These are phyloP conservation scores for Plantago coronopus DNA, from an alignment of 305 asterid species.

Conservation along the genomic window DNA sequence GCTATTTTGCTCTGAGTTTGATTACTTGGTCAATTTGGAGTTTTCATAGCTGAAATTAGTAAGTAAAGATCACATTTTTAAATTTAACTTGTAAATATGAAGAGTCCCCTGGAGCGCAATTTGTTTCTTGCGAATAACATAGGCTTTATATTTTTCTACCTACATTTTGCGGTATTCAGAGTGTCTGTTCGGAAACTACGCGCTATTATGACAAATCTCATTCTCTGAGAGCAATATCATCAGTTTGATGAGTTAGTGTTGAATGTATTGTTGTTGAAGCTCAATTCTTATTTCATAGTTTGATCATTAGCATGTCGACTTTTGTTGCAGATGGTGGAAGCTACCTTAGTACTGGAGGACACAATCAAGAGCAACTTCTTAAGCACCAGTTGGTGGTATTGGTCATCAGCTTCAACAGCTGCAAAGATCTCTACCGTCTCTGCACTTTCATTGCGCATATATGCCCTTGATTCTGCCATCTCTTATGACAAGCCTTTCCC, in stretches of 20 bases:
- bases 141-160: not conserved
- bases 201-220: not conserved
- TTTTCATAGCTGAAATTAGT: not conserved
- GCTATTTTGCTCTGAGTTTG: not conserved
- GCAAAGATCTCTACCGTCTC: constrained; percentile 71
- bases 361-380: constrained; percentile 61
- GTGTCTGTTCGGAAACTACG: not conserved
- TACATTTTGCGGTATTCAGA: not conserved
- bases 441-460: constrained; percentile 77
- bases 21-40: not conserved
- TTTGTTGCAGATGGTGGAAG: constrained; percentile 81
- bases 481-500: constrained; percentile 56
- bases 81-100: too few species aligned
- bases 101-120: not conserved
- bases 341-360: constrained; percentile 69
- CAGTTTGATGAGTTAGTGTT: not conserved
- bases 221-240: too few species aligned
- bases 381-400: constrained; percentile 88
- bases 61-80: not conserved
- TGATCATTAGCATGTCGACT: constrained; percentile 9
- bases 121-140: too few species aligned
- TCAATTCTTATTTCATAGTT: not conserved
- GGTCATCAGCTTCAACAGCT: constrained; percentile 93
- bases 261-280: not conserved
- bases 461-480: constrained; percentile 76